A percentile compares a stretch with the other conserved stretches of the same genome.
Evolutionary conservation across 1,284 basidiomycete species (phyloP).

Genomic region (Spongiforma sp.): DNA sequence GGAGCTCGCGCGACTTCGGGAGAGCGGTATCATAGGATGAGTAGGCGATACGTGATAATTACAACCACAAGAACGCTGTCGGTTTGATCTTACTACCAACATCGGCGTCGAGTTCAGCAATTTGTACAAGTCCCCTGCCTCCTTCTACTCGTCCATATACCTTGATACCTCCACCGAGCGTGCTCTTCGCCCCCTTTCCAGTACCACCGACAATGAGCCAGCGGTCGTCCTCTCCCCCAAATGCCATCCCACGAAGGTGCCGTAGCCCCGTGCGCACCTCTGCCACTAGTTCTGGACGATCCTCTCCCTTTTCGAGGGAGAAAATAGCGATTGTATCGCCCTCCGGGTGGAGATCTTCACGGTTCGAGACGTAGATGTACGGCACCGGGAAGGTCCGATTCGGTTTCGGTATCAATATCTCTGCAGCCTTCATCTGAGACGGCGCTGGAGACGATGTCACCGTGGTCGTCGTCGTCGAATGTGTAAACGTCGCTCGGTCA

Average conservation of each 20-base stretch:
- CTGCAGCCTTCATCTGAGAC: conserved; percentile 55
- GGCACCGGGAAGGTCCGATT: conserved; percentile 48
- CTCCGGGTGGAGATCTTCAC: conserved; percentile 62
- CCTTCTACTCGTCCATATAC: conserved; percentile 55
- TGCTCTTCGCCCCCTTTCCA: conserved; percentile 11
- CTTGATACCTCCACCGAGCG: conserved; percentile 55
- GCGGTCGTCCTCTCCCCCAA: conserved; percentile 53
- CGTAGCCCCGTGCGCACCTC: conserved; percentile 57
- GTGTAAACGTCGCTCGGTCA: conserved; percentile 25
- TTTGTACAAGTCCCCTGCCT: conserved; percentile 48
- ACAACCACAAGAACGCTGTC: conserved; percentile 56
- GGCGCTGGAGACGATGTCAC: conserved; percentile 47
- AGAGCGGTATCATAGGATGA: conserved; percentile 51
- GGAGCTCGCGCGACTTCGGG: conserved; percentile 50
- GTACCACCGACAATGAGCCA: conserved; percentile 56
- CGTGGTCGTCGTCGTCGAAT: conserved; percentile 45
- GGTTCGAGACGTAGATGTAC: conserved; percentile 66
- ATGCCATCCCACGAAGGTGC: conserved; percentile 56
- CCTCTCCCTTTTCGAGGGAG: conserved; percentile 45
- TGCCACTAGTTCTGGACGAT: conserved; percentile 45
- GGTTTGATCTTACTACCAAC: conserved; percentile 34
- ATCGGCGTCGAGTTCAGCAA: conserved; percentile 45
- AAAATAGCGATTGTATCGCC: conserved; percentile 71
- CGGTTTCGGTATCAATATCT: conserved; percentile 57
- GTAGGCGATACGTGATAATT: neutral